These are phyloP conservation scores for Letharia lupina DNA, from an alignment of 495 filamentous ascomycete species.

Conservation along the genomic window DNA sequence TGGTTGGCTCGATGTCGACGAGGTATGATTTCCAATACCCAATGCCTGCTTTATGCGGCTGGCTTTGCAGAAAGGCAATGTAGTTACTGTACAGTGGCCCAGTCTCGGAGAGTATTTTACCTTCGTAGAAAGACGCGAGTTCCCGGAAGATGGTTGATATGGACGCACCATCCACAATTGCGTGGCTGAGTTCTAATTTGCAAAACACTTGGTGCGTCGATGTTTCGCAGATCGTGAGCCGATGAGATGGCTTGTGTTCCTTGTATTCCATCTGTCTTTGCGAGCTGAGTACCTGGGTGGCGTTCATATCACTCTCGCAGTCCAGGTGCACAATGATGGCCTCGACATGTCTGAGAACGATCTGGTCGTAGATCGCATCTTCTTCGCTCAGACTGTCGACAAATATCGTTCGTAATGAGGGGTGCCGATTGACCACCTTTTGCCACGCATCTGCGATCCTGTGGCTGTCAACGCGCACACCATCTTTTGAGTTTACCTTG, in stretches of 20 bases:
- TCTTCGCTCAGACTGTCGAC: constrained; percentile 39
- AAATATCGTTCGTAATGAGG: constrained; percentile 46
- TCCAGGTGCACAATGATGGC: constrained; percentile 29
- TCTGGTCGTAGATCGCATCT: constrained; percentile 39
- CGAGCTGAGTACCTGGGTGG: constrained; percentile 30
- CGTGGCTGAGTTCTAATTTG: constrained; percentile 50
- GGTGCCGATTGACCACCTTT: constrained; percentile 41
- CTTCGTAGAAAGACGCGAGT: constrained; percentile 41
- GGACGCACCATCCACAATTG: constrained; percentile 43
- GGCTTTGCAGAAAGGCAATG: constrained; percentile 38
- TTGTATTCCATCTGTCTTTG: constrained; percentile 34
- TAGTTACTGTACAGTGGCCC: constrained; percentile 49
- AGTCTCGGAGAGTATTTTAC: constrained; percentile 28
- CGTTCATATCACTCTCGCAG: constrained; percentile 32
- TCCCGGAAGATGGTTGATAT: constrained; percentile 42
- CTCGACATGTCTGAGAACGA: constrained; percentile 40
- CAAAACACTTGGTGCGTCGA: constrained; percentile 36
- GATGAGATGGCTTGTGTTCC: constrained; percentile 36
- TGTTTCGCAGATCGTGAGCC: constrained; percentile 42
- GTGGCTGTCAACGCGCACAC: constrained; percentile 29
- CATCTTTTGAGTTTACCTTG: constrained; percentile 39
- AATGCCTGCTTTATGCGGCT: constrained; percentile 34
- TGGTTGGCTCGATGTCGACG: constrained; percentile 39
- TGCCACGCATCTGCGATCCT: constrained; percentile 41
- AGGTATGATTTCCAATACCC: constrained; percentile 49